Conservation (phyloP, 1,284 basidiomycete genomes). For the Ceratobasidium sp. region DNA sequence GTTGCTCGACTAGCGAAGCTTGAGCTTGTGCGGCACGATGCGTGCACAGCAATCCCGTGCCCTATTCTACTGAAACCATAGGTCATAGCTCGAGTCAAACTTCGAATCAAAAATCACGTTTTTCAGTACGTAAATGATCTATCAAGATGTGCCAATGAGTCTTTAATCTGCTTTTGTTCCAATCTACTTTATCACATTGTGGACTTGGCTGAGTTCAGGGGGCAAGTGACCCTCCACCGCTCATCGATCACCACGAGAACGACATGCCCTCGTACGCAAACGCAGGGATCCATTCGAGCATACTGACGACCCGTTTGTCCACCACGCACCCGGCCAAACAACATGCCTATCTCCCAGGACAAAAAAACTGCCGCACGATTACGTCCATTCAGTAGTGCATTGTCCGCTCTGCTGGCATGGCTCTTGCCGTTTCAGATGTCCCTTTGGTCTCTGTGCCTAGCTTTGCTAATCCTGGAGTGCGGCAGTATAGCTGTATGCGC, state of each 20-base stretch:
- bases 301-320: background rate
- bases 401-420: background rate
- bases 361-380: background rate
- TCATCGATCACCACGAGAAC: background rate
- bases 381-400: background rate
- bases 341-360: background rate
- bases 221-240: background rate
- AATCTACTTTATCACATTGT: background rate
- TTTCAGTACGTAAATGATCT: background rate
- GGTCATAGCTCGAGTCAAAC: background rate
- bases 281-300: background rate
- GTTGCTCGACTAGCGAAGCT: background rate
- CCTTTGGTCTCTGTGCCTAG: background rate
- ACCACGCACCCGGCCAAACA: background rate
- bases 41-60: background rate
- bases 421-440: background rate
- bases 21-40: background rate
- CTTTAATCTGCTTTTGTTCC: background rate
- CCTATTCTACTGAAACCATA: background rate
- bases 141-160: background rate
- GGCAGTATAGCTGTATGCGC: conserved; percentile 4
- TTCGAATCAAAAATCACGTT: background rate
- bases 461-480: background rate
- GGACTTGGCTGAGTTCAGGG: background rate
- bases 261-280: background rate